phyloP scores from a whole-genome alignment of 2,329 filamentous ascomycete genomes.

The Xylaria polymorpha region DNA sequence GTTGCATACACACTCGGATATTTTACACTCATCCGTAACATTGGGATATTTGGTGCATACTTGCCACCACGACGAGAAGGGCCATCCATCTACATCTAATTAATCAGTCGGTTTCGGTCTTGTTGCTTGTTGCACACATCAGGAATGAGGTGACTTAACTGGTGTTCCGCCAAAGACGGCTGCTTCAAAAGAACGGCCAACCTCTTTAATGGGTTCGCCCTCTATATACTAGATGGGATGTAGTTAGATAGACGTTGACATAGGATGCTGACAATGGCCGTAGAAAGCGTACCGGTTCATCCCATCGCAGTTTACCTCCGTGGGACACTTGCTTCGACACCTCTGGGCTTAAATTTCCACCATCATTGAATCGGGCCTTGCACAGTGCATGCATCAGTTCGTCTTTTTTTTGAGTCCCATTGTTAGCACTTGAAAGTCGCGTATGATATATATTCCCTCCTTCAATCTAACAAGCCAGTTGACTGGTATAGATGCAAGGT shows the following conservation, averaged over 20 bases:
- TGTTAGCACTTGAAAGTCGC: slow-evolving; percentile 3
- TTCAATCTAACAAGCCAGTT: background rate
- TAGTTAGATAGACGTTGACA: background rate
- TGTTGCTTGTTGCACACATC: background rate
- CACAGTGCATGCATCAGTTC: slow-evolving; percentile 14
- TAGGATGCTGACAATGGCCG: background rate
- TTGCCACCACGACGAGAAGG: background rate
- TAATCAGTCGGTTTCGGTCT: background rate
- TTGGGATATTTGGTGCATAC: background rate
- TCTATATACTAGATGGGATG: slow-evolving; percentile 3
- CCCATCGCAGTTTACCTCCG: background rate
- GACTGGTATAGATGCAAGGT: background rate
- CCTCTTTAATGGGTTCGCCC: slow-evolving; percentile 7
- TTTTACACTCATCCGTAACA: background rate
- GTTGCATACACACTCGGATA: background rate
- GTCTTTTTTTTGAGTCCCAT: background rate
- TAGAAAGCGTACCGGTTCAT: slow-evolving; percentile 11
- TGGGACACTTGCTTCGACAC: background rate
- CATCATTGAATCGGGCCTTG: background rate
- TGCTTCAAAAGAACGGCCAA: slow-evolving; percentile 19
- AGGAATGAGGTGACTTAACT: slow-evolving; percentile 12
- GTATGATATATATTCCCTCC: background rate
- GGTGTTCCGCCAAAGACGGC: slow-evolving; percentile 15
- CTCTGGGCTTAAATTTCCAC: background rate
- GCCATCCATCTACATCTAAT: background rate